Evolutionary conservation across 768 basidiomycete species (phyloP).

Genomic region (Boletus tylopilopsis): DNA sequence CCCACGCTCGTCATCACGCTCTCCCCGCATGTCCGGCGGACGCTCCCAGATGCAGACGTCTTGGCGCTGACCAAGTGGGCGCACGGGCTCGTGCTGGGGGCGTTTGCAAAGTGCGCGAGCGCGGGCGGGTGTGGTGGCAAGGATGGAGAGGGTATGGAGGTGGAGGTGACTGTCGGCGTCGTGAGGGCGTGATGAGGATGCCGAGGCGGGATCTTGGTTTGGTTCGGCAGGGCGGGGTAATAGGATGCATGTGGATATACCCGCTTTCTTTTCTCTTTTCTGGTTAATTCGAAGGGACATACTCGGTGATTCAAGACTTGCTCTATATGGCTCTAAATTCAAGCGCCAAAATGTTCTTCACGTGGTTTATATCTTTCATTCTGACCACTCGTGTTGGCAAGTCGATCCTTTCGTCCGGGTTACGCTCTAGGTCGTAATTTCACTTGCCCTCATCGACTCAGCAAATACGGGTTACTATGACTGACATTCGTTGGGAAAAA

Average conservation of each 20-base stretch:
- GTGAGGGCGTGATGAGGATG: constrained; percentile 54
- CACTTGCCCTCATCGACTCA: too few relatives aligned
- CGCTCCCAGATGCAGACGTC: constrained; percentile 67
- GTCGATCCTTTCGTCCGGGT: too few relatives aligned
- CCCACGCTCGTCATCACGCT: constrained; percentile 70
- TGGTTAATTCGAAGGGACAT: constrained; percentile 10
- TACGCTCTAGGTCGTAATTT: too few relatives aligned
- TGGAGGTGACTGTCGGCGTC: constrained; percentile 73
- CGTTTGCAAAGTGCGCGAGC: constrained; percentile 44
- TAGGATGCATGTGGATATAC: too few relatives aligned
- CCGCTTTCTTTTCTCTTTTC: constrained; percentile 1
- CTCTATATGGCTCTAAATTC: too few relatives aligned
- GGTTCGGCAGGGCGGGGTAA: too few relatives aligned
- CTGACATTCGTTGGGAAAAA: too few relatives aligned
- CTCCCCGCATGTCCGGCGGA: constrained; percentile 68
- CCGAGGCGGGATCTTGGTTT: background rate
- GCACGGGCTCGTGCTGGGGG: constrained; percentile 60
- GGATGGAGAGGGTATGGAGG: constrained; percentile 34
- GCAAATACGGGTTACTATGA: too few relatives aligned
- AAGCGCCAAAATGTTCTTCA: too few relatives aligned
- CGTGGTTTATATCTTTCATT: too few relatives aligned
- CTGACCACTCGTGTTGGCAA: too few relatives aligned
- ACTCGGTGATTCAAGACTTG: too few relatives aligned
- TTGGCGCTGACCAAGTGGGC: constrained; percentile 73
- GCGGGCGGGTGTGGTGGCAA: constrained; percentile 27